A percentile compares a stretch with the other conserved stretches of the same genome.
Evolutionary conservation across 2,329 filamentous ascomycete genomes (phyloP).

Genomic region (Dactylellina drechsleri): DNA sequence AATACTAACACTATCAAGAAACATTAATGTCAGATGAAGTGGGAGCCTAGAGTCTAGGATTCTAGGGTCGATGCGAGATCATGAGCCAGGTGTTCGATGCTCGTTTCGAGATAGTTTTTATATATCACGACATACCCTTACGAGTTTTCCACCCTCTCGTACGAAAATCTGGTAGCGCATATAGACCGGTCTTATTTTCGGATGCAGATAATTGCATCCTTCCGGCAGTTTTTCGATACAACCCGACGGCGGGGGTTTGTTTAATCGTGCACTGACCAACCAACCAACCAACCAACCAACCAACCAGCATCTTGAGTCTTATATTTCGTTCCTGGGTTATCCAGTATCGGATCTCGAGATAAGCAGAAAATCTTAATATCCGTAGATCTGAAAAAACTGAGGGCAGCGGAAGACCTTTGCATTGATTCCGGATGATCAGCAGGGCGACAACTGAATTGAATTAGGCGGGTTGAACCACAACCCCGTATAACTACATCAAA

Average conservation of each 20-base stretch:
- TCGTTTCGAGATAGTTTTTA: slow-evolving; percentile 6
- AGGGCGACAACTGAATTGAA: neutral
- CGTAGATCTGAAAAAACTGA: slow-evolving; percentile 12
- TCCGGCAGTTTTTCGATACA: slow-evolving; percentile 38
- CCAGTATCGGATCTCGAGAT: neutral
- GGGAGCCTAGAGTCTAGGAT: slow-evolving; percentile 12
- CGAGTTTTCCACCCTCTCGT: too few relatives aligned
- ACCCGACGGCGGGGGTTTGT: slow-evolving; percentile 11
- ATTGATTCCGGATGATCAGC: slow-evolving; percentile 22
- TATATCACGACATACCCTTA: neutral
- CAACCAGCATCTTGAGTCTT: neutral
- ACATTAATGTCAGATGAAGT: neutral
- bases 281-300: neutral
- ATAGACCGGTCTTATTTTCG: too few relatives aligned
- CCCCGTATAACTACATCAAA: too few relatives aligned
- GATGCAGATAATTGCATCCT: neutral
- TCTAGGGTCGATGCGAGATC: neutral
- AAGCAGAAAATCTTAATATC: slow-evolving; percentile 9
- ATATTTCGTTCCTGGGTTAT: neutral
- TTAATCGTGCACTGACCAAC: neutral
- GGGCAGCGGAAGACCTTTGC: slow-evolving; percentile 7
- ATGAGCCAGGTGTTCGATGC: neutral
- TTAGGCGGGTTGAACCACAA: too few relatives aligned
- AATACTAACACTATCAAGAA: neutral
- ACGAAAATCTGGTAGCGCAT: too few relatives aligned